These are phyloP conservation scores for Theobroma cacao DNA, from an alignment of 345 rosid genomes.

Conservation along the genomic window DNA sequence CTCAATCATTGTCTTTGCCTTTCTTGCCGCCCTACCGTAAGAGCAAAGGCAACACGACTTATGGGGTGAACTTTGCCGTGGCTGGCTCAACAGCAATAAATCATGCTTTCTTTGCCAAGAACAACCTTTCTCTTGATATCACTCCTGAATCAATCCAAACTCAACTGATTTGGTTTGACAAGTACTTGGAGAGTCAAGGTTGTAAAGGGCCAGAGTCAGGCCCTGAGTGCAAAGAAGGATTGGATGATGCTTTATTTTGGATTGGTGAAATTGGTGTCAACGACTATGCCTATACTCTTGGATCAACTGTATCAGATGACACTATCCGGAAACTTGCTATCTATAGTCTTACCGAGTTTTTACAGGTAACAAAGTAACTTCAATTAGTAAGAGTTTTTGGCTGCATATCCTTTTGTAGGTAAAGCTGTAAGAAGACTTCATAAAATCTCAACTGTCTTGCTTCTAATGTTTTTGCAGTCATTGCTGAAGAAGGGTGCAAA, in stretches of 20 bases:
- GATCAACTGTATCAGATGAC: slow-evolving; percentile 50
- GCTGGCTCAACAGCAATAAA: slow-evolving; percentile 85
- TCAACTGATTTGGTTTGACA: slow-evolving; percentile 65
- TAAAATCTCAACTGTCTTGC: neutral
- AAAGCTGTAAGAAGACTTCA: neutral
- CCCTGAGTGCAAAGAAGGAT: slow-evolving; percentile 32
- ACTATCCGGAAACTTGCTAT: slow-evolving; percentile 54
- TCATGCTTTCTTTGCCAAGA: slow-evolving; percentile 71
- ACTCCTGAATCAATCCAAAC: slow-evolving; percentile 78
- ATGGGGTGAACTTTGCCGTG: slow-evolving; percentile 89
- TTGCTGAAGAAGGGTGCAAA: slow-evolving; percentile 72
- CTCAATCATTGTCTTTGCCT: slow-evolving; percentile 63
- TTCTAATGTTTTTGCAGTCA: slow-evolving; percentile 37
- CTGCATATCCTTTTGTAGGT: neutral
- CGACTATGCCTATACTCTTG: slow-evolving; percentile 73
- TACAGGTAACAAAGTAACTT: slow-evolving; percentile 47
- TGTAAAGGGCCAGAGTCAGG: slow-evolving; percentile 29
- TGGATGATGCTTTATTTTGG: slow-evolving; percentile 75
- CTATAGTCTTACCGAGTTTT: slow-evolving; percentile 34
- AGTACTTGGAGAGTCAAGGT: slow-evolving; percentile 50
- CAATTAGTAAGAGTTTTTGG: too few species aligned
- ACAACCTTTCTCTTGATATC: slow-evolving; percentile 59
- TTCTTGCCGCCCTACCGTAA: slow-evolving; percentile 68
- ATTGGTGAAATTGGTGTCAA: slow-evolving; percentile 92
- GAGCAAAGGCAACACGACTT: slow-evolving; percentile 20